Conservation (phyloP, 257 asterid species). For the Oldenlandia corymbosa region DNA sequence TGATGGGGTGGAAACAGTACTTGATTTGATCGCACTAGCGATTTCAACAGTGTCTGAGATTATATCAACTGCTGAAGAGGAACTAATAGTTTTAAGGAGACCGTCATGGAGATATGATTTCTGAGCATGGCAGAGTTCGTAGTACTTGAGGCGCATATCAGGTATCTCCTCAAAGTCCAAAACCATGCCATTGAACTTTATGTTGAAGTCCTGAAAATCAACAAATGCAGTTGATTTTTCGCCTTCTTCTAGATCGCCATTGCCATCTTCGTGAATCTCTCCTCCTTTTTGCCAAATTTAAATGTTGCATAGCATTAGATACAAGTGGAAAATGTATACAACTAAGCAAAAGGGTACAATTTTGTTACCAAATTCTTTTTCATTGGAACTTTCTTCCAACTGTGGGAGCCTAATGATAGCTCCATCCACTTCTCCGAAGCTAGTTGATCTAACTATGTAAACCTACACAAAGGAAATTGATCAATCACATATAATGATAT, state of each 20-base stretch:
- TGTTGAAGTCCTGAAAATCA: not conserved
- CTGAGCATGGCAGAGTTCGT: conserved; percentile 1
- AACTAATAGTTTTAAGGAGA: not conserved
- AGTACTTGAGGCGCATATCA: not conserved
- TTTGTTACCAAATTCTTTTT: not conserved
- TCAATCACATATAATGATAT: too few relatives aligned
- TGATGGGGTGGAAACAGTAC: not conserved
- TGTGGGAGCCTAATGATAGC: conserved; percentile 11
- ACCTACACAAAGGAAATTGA: conserved; percentile 7
- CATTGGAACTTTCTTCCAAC: not conserved
- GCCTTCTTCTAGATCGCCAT: not conserved
- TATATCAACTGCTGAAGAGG: not conserved
- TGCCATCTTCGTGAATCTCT: not conserved
- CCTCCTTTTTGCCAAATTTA: not conserved
- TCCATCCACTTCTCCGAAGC: conserved; percentile 15
- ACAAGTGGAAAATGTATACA: too few relatives aligned
- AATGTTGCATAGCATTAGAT: too few relatives aligned
- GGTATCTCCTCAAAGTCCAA: conserved; percentile 1
- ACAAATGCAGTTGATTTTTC: not conserved
- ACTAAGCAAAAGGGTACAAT: not conserved
- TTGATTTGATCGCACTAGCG: conserved; percentile 3
- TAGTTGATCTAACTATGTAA: conserved; percentile 6
- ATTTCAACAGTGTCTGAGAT: not conserved
- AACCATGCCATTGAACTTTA: not conserved
- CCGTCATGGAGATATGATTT: conserved; percentile 7